phyloP scores from a whole-genome alignment of 768 basidiomycete species.

The Macrolepiota dolichaula region DNA sequence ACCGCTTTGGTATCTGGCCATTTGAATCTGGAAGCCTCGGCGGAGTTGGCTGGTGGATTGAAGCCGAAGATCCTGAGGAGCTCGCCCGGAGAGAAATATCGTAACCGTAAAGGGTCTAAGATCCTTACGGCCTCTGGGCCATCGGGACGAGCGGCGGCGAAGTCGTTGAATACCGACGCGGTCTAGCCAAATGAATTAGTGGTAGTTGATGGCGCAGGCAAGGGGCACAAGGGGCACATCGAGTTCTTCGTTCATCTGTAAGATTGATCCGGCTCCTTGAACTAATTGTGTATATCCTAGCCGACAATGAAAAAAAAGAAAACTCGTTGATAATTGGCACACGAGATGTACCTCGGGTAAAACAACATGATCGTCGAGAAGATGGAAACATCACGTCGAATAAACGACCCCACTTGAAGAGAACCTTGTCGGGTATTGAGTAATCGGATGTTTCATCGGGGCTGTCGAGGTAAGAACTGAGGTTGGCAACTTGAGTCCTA shows the following conservation, averaged over 20 bases:
- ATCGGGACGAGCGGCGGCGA: constrained; percentile 40
- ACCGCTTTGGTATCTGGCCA: constrained; percentile 55
- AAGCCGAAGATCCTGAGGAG: constrained; percentile 69
- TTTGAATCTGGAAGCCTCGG: constrained; percentile 30
- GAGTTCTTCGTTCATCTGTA: constrained; percentile 65
- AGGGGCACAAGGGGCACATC: constrained; percentile 41
- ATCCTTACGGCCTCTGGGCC: constrained; percentile 47
- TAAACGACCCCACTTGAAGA: constrained; percentile 72
- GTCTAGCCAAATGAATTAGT: constrained; percentile 41
- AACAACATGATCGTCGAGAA: constrained; percentile 66
- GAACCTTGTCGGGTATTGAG: constrained; percentile 55
- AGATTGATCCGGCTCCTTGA: constrained; percentile 73
- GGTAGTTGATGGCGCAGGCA: not conserved
- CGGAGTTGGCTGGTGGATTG: constrained; percentile 22
- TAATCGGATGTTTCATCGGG: constrained; percentile 21
- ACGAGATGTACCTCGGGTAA: constrained; percentile 60
- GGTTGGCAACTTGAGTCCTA: constrained; percentile 12
- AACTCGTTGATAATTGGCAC: not conserved
- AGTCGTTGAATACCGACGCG: constrained; percentile 51
- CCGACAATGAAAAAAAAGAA: not conserved
- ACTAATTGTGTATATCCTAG: constrained; percentile 74
- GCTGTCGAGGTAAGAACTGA: constrained; percentile 42
- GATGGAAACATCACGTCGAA: constrained; percentile 78
- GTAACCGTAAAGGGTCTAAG: constrained; percentile 55
- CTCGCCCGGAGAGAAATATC: constrained; percentile 76